phyloP scores from a whole-genome alignment of 345 rosid species.

The Citrus medica region DNA sequence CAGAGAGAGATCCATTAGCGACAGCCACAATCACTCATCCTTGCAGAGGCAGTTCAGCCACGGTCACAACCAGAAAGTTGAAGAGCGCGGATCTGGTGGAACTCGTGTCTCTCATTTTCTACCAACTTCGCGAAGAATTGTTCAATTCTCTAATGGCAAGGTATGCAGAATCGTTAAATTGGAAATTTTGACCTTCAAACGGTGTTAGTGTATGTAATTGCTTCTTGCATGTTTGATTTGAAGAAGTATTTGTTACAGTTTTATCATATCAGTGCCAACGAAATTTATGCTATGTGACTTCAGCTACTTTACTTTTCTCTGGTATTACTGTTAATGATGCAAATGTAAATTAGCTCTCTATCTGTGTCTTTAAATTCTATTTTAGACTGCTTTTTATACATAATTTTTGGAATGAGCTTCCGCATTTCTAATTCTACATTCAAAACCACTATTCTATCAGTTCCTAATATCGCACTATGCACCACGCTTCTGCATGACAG shows the following conservation, averaged over 20 bases:
- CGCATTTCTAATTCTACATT: background rate
- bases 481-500: background rate
- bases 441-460: background rate
- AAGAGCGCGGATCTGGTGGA: constrained; percentile 56
- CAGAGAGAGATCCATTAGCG: constrained; percentile 60
- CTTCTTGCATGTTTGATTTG: background rate
- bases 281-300: background rate
- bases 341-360: background rate
- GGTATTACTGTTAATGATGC: background rate
- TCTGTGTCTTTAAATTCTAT: background rate
- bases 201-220: background rate
- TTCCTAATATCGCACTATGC: background rate
- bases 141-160: constrained; percentile 76
- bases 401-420: background rate
- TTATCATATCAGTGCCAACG: background rate
- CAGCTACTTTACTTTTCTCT: background rate
- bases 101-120: constrained; percentile 74
- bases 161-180: constrained; percentile 10
- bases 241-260: background rate
- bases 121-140: constrained; percentile 76
- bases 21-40: constrained; percentile 53
- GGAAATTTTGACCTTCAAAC: background rate
- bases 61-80: constrained; percentile 53
- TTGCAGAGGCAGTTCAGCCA: constrained; percentile 72
- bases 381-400: background rate